Conservation (phyloP, 768 basidiomycete genomes). For the Holtermannia corniformis region DNA sequence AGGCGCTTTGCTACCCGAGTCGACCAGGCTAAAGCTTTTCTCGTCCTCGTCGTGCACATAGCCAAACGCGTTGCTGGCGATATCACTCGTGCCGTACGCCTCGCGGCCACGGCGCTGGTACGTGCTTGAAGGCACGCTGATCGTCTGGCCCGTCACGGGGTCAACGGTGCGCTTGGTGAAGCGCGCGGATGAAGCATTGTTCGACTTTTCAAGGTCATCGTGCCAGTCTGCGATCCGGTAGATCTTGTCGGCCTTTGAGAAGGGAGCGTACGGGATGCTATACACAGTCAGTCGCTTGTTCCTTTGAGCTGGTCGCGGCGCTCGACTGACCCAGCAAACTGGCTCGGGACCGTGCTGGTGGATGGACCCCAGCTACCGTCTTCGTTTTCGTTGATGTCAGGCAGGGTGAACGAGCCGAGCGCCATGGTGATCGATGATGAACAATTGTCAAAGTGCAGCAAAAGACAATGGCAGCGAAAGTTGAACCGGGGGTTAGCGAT, state of each 20-base stretch:
- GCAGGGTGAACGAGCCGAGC: slow-evolving; percentile 56
- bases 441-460: not conserved
- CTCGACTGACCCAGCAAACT: slow-evolving; percentile 67
- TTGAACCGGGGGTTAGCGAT: not conserved
- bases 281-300: not conserved
- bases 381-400: slow-evolving; percentile 79
- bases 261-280: slow-evolving; percentile 89
- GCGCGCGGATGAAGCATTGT: slow-evolving; percentile 6
- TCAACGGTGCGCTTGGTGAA: slow-evolving; percentile 3
- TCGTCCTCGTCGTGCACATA: slow-evolving; percentile 99
- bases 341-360: slow-evolving; percentile 54
- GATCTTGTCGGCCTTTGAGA: slow-evolving; percentile 97
- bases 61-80: slow-evolving; percentile 80
- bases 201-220: slow-evolving; percentile 48
- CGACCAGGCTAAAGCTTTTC: slow-evolving; percentile 89
- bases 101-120: slow-evolving; percentile 48
- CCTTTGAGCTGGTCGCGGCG: not conserved
- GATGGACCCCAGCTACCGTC: slow-evolving; percentile 70
- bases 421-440: slow-evolving; percentile 13
- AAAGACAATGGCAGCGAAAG: not conserved
- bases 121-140: not conserved
- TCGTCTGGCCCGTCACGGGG: not conserved
- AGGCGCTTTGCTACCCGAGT: slow-evolving; percentile 50
- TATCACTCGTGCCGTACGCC: slow-evolving; percentile 67
- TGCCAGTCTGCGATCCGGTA: slow-evolving; percentile 94